These are phyloP conservation scores for Onygenales sp. DNA, from an alignment of 2,329 filamentous ascomycete species.

Conservation along the genomic window DNA sequence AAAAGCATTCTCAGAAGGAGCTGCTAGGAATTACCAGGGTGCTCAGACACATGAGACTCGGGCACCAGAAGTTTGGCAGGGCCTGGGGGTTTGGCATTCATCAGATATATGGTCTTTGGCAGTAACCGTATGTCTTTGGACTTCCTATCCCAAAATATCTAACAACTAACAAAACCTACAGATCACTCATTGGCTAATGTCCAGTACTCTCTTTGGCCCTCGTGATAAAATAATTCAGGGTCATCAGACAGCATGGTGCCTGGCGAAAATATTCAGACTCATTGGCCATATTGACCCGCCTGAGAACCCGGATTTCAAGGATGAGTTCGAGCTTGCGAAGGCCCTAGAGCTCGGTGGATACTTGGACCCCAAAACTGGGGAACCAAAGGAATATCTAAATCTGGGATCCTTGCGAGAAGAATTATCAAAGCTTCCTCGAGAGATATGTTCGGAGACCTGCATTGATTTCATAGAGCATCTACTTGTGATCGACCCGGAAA, in stretches of 20 bases:
- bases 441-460: background rate
- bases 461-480: conserved; percentile 7
- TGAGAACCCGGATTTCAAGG: background rate
- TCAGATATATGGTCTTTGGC: conserved; percentile 10
- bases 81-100: conserved; percentile 8
- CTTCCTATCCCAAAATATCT: background rate
- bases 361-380: background rate
- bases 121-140: conserved; percentile 5
- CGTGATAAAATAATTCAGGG: conserved; percentile 2
- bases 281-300: background rate
- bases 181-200: conserved; percentile 6
- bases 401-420: conserved; percentile 3
- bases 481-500: conserved; percentile 4
- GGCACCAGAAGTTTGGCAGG: conserved; percentile 9
- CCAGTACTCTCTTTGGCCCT: conserved; percentile 3
- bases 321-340: background rate
- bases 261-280: background rate
- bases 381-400: background rate
- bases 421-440: conserved; percentile 2
- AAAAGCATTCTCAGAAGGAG: conserved; percentile 5
- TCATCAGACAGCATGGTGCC: background rate
- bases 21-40: conserved; percentile 3
- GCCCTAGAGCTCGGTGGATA: background rate
- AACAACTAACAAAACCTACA: background rate
- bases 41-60: conserved; percentile 7